Conservation (phyloP, 768 basidiomycete species). For the Agaricus subrufescens region DNA sequence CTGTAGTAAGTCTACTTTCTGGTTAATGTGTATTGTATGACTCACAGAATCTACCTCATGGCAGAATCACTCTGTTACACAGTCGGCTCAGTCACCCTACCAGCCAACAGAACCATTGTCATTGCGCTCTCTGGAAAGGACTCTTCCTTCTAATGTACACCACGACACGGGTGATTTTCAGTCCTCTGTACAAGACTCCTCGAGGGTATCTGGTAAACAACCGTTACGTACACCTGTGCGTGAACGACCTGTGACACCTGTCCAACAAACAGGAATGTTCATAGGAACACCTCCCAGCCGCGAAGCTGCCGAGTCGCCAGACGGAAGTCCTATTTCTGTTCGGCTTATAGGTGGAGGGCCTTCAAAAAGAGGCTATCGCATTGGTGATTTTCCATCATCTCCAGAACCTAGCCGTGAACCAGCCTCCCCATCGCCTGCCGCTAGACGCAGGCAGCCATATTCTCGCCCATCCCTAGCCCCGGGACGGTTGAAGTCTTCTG, state of each 20-base stretch:
- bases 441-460: conserved; percentile 11
- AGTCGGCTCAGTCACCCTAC: neutral
- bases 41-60: neutral
- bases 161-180: neutral
- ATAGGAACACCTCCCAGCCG: neutral
- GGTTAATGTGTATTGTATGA: neutral
- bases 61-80: neutral
- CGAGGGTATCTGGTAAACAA: too few relatives aligned
- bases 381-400: neutral
- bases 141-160: neutral
- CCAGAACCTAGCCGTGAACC: neutral
- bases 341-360: neutral
- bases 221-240: too few relatives aligned
- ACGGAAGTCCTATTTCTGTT: neutral
- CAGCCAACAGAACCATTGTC: neutral
- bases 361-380: neutral
- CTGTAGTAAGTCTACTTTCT: conserved; percentile 10
- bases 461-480: conserved; percentile 15
- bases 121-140: neutral
- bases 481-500: conserved; percentile 9
- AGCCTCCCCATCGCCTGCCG: neutral
- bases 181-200: neutral
- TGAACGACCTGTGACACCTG: too few relatives aligned
- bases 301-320: neutral
- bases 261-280: too few relatives aligned